These are phyloP conservation scores for maize (Zea mays) DNA, from an alignment of 176 grass and related monocot species.

Conservation along the genomic window DNA sequence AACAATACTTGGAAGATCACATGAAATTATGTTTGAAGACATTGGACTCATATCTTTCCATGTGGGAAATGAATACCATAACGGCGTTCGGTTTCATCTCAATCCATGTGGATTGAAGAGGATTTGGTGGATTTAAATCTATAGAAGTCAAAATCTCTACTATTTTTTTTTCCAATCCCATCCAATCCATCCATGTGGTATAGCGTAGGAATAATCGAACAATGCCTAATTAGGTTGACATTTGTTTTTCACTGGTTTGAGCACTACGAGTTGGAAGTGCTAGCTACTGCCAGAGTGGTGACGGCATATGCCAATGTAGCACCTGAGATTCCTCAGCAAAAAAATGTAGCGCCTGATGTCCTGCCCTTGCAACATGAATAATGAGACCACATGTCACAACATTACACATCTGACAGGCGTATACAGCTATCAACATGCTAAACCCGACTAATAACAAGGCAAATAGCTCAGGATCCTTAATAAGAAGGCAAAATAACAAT, in stretches of 20 bases:
- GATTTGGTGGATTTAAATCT: too few relatives aligned
- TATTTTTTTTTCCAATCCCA: too few relatives aligned
- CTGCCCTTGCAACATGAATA: background rate
- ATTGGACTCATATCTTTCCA: background rate
- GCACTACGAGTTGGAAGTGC: background rate
- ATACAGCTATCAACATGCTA: background rate
- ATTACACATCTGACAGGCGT: background rate
- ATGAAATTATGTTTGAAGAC: background rate
- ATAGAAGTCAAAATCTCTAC: too few relatives aligned
- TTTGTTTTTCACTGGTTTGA: background rate
- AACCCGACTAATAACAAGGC: too few relatives aligned
- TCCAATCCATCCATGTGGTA: too few relatives aligned
- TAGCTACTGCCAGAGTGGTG: background rate
- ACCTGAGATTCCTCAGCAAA: too few relatives aligned
- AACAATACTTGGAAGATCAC: background rate
- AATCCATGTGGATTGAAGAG: too few relatives aligned
- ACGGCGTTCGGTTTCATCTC: too few relatives aligned
- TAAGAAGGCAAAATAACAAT: slow-evolving; percentile 3
- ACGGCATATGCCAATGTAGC: background rate
- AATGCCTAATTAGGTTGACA: too few relatives aligned
- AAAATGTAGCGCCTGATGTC: background rate
- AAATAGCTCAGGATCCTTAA: background rate
- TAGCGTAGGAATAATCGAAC: too few relatives aligned
- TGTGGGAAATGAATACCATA: background rate
- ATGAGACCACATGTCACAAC: background rate